Evolutionary conservation across 116 monocot species (phyloP).

Genomic region (Phalaenopsis hybrid): DNA sequence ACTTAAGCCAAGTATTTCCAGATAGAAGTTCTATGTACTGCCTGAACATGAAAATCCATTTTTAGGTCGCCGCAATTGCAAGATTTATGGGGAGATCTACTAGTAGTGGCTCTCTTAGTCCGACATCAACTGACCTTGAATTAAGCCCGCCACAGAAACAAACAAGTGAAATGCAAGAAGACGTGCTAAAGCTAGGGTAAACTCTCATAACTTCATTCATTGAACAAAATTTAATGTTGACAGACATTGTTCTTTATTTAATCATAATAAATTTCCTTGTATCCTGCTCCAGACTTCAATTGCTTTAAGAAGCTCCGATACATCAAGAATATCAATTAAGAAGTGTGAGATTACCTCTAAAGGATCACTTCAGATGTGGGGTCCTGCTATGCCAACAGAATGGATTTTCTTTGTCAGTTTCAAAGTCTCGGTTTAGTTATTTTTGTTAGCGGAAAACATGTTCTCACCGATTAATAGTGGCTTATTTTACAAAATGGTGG

Average conservation of each 20-base stretch:
- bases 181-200: slow-evolving; percentile 6
- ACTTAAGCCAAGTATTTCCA: background rate
- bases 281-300: slow-evolving; percentile 8
- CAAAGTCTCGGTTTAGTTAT: background rate
- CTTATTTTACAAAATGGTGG: background rate
- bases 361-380: background rate
- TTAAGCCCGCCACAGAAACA: slow-evolving; percentile 7
- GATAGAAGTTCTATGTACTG: background rate
- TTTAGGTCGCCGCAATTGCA: slow-evolving; percentile 25
- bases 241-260: background rate
- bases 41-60: slow-evolving; percentile 8
- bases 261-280: background rate
- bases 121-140: slow-evolving; percentile 7
- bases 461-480: background rate
- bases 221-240: background rate
- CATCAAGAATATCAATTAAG: background rate
- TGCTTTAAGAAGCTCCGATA: slow-evolving; percentile 3
- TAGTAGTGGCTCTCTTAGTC: background rate
- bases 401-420: background rate
- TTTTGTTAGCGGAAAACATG: background rate
- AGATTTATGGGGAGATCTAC: slow-evolving; percentile 9
- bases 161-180: slow-evolving; percentile 7
- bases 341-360: slow-evolving; percentile 3
- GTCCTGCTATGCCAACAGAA: background rate
- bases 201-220: background rate